Percentiles rank a stretch among this genome's conserved stretches.
phyloP scores from a whole-genome alignment of 257 asterid genomes.

The Solanum sitiens region DNA sequence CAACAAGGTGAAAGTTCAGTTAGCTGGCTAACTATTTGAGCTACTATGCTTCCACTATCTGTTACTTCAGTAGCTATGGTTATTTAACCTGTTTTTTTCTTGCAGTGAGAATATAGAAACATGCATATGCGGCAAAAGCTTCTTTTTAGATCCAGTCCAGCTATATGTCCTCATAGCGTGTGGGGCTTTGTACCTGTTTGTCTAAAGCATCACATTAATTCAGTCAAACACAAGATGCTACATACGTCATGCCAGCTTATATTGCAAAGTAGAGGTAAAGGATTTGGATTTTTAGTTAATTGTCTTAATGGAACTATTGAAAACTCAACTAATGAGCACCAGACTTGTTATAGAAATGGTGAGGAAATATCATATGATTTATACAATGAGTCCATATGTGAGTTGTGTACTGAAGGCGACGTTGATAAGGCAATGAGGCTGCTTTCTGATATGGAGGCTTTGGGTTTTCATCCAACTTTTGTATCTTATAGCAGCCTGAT shows the following conservation, averaged over 20 bases:
- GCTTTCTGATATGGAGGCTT: conserved; percentile 74
- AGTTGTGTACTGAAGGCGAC: conserved; percentile 57
- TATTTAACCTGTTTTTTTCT: not conserved
- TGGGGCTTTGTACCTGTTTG: not conserved
- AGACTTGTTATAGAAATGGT: not conserved
- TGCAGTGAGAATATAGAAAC: not conserved
- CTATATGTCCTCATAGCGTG: not conserved
- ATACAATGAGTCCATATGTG: conserved; percentile 42
- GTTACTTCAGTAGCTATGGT: not conserved
- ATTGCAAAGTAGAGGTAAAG: not conserved
- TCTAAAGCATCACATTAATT: not conserved
- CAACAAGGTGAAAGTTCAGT: not conserved
- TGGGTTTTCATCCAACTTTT: conserved; percentile 48
- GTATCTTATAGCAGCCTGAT: conserved; percentile 39
- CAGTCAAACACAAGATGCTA: not conserved
- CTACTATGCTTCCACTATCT: not conserved
- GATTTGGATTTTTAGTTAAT: not conserved
- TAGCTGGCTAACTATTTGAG: not conserved
- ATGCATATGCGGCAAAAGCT: not conserved
- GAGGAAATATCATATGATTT: conserved; percentile 47
- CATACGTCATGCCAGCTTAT: not conserved
- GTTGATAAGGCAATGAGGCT: conserved; percentile 60
- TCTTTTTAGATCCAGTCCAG: not conserved
- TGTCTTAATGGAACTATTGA: not conserved
- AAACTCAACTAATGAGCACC: conserved; percentile 1